Evolutionary conservation across 2,329 filamentous ascomycete species (phyloP), one percentile per base, ranked within the genome.

Genomic region (Ascocoryne sarcoides): DNA sequence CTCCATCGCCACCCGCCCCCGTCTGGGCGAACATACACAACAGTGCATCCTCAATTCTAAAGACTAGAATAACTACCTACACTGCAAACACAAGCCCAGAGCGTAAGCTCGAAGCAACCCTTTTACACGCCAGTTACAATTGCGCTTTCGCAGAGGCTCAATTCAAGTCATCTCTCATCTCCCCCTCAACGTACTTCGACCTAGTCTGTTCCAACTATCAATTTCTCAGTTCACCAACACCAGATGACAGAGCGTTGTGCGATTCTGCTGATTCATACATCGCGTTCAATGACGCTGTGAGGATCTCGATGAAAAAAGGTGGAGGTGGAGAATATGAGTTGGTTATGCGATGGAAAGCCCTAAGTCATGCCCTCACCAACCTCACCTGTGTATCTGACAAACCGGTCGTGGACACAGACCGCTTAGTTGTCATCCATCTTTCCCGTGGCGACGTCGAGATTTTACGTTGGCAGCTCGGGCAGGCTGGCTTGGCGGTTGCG

Each of bases 271-370:
- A 43, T 9, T 35, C 33, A 14, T 8, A 79, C 10, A 62, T 71
- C 10, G 63, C 69, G 10, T 69, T 75, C 47, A 71, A 72, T 31
- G 63, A 66, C n/a, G 40, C 50, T 5, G 3, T 45, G 46, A 5
- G 33, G 38, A n/a, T n/a, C n/a, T n/a, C n/a, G n/a, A 30, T 16
- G 65, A 68, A 21, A 55, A 60, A 18, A 62, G 64, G 29, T 19
- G 36, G 31, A 14, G n/a, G n/a, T n/a, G n/a, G n/a, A n/a, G n/a
- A n/a, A n/a, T n/a, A n/a, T n/a, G n/a, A n/a, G n/a, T n/a, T n/a
- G n/a, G n/a, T n/a, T n/a, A n/a, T n/a, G n/a, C n/a, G n/a, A n/a
- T 79, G 75, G 75, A 66, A 68, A 43, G 63, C 68, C 4, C 59
- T 78, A 5, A 69, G 64, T 2, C 56, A 62, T n/a, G 72, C 72